phyloP scores from a whole-genome alignment of 1,139 yeast species.

The Blastobotrys serpentis region DNA sequence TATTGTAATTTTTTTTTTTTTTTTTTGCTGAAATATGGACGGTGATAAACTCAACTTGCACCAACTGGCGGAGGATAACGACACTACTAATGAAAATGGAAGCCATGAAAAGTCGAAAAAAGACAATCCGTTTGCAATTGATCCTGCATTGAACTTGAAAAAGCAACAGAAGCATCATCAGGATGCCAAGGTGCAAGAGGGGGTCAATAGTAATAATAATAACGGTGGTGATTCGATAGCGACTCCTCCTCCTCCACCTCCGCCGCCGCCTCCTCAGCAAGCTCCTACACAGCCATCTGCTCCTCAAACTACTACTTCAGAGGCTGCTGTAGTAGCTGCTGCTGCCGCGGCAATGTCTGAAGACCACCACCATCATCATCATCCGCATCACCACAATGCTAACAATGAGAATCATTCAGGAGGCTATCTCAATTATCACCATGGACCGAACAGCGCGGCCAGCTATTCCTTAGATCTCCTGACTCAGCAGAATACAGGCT shows the following conservation, averaged over 20 bases:
- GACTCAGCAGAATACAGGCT: not conserved
- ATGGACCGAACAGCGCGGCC: not conserved
- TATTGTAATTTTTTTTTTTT: not conserved
- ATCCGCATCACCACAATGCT: too few species aligned
- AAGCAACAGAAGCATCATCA: constrained; percentile 27
- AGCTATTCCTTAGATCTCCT: not conserved
- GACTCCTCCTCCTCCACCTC: constrained; percentile 3
- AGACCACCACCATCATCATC: constrained; percentile 14
- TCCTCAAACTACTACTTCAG: not conserved
- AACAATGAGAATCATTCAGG: not conserved
- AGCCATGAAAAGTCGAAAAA: constrained; percentile 1
- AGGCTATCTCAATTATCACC: not conserved
- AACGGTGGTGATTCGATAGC: not conserved
- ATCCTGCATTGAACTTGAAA: constrained; percentile 19
- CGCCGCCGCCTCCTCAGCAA: constrained; percentile 7
- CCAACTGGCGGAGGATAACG: constrained; percentile 1
- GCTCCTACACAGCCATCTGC: constrained; percentile 3
- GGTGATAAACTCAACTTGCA: constrained; percentile 5
- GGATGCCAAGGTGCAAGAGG: constrained; percentile 5
- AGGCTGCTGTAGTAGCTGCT: constrained; percentile 6
- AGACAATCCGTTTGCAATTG: constrained; percentile 20
- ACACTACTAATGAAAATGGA: not conserved
- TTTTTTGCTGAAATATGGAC: constrained; percentile 9
- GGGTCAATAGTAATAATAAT: constrained; percentile 2
- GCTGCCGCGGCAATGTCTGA: constrained; percentile 5